A percentile compares a stretch with the other conserved stretches of the same genome.
phyloP scores from a whole-genome alignment of 2,329 filamentous ascomycete species.

The Hansfordia pulvinata region DNA sequence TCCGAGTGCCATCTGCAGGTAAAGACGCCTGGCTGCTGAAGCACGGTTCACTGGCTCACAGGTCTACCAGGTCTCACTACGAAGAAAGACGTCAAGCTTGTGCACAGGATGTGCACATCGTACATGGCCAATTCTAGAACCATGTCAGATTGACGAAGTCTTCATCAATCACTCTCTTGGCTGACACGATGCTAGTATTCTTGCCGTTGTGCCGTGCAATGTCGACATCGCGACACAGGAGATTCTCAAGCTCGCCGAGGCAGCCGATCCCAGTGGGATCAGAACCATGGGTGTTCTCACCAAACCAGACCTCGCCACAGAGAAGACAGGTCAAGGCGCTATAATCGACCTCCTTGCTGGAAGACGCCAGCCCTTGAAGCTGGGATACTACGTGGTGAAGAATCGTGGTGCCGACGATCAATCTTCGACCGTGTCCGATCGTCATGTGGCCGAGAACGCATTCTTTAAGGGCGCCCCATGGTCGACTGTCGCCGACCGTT shows the following conservation, averaged over 20 bases:
- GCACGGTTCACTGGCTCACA: neutral
- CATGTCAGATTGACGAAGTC: conserved; percentile 14
- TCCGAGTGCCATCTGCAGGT: conserved; percentile 23
- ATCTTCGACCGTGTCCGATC: conserved; percentile 9
- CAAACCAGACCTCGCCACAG: conserved; percentile 39
- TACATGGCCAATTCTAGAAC: conserved; percentile 29
- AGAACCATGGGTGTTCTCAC: conserved; percentile 38
- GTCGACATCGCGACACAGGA: conserved; percentile 26
- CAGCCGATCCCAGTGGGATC: conserved; percentile 22
- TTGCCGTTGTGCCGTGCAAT: conserved; percentile 28
- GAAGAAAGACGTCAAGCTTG: conserved; percentile 4
- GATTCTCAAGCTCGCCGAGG: conserved; percentile 21
- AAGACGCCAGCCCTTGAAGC: conserved; percentile 19
- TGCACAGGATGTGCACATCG: conserved; percentile 7
- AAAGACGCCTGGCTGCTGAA: neutral
- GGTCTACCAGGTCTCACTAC: conserved; percentile 3
- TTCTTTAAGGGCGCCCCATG: conserved; percentile 21
- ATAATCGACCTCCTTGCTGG: conserved; percentile 24
- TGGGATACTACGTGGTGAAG: conserved; percentile 30
- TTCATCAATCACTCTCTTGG: neutral
- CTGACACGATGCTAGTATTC: conserved; percentile 23
- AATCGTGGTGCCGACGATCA: conserved; percentile 27
- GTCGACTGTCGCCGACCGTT: conserved; percentile 9
- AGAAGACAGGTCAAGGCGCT: conserved; percentile 18
- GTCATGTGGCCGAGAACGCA: conserved; percentile 13